phyloP scores from a whole-genome alignment of 345 rosid genomes.

The Populus simonii region DNA sequence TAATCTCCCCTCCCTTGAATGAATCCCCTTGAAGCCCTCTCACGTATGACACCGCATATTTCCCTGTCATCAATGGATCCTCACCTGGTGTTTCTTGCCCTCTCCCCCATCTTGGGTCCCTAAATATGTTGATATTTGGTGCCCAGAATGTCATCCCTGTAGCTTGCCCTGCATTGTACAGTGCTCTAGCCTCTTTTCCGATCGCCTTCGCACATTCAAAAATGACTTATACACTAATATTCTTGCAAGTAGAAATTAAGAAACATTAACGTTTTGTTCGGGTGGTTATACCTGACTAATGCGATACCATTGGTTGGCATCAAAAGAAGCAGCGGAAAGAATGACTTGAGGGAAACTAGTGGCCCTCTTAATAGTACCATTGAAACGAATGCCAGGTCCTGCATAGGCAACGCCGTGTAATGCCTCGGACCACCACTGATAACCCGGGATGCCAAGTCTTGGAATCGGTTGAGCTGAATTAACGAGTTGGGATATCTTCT shows the following conservation, averaged over 20 bases:
- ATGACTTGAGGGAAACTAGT: slow-evolving; percentile 94
- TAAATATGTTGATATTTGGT: slow-evolving; percentile 30
- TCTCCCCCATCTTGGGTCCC: slow-evolving; percentile 40
- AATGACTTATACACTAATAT: neutral
- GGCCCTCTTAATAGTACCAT: slow-evolving; percentile 54
- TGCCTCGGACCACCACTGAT: slow-evolving; percentile 97
- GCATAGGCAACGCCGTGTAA: slow-evolving; percentile 67
- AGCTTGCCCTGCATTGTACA: slow-evolving; percentile 32
- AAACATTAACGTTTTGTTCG: neutral
- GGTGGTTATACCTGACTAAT: slow-evolving; percentile 55
- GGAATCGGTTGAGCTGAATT: slow-evolving; percentile 67
- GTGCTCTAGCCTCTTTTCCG: slow-evolving; percentile 30
- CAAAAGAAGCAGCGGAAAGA: slow-evolving; percentile 75
- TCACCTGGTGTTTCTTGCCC: slow-evolving; percentile 36
- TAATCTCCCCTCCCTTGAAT: slow-evolving; percentile 27
- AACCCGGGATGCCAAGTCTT: slow-evolving; percentile 68
- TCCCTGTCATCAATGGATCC: slow-evolving; percentile 26
- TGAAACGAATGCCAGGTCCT: slow-evolving; percentile 68
- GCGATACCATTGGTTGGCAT: slow-evolving; percentile 69
- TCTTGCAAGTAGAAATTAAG: neutral
- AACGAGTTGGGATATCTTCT: slow-evolving; percentile 76
- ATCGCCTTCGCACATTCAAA: slow-evolving; percentile 12
- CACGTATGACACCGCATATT: slow-evolving; percentile 29
- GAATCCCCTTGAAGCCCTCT: slow-evolving; percentile 33
- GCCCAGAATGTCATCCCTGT: slow-evolving; percentile 35